Evolutionary conservation across 2,329 filamentous ascomycete species (phyloP), one percentile per base, ranked within the genome.

Genomic region (Truncatella angustata): DNA sequence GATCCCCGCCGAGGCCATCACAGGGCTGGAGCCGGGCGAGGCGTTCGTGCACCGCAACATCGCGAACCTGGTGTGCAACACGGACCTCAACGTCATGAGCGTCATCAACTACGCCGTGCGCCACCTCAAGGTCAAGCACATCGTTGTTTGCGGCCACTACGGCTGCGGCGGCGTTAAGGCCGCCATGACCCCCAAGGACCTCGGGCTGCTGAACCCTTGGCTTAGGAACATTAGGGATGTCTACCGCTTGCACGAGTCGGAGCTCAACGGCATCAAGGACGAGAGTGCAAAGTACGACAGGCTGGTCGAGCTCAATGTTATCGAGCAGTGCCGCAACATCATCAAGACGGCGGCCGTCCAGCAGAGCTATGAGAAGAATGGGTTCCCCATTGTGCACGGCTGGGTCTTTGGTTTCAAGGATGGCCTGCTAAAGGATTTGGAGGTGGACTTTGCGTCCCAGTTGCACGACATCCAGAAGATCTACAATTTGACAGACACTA

Each of bases 1-100:
- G 59, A 90, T 93, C 66, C 92, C 92, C n/a, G 91, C 93, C 63
- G 93, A 92, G 65, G 89, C 89, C 65, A 85, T 97, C 68, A 85
- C 91, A 43, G 87, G 88, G 59, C 81, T 93, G 52, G 79, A 88
- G 65, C 90, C 91, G n/a, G 91, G 91, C 60, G 90, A 96, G 72
- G 87, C 93, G 63, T 97, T 96, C 70, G 87, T 95, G 60, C 91
- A 96, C 78, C 89, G 92, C 72, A 96, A 97, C 76, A 96, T 96
- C 70, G 91, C 91, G 73, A 96, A 96, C 77, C 80, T 95, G 58
- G 80, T 96, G 52, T 84, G 85, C 73, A 84, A 86, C 66, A 86
- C 84, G 57, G 92, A 97, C 67, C 80, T 95, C 64, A 91, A 86
- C 70, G 84, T 86, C 46, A 85, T 90, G 68, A 82, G 82, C 67